Evolutionary conservation across 148 eudicot species (phyloP).

Genomic region (Nepenthes mirabilis): DNA sequence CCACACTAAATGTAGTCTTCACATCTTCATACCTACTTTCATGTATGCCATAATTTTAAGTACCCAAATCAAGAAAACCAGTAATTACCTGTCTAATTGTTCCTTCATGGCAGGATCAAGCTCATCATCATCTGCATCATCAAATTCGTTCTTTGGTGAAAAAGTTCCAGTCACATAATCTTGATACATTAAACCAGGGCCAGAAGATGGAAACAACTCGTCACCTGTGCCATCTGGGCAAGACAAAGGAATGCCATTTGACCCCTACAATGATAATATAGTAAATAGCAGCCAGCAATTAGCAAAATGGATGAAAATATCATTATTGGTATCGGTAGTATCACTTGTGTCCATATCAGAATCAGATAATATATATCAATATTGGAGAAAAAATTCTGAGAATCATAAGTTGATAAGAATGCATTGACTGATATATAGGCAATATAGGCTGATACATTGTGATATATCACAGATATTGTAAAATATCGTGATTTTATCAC

Average conservation of each 20-base stretch:
- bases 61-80: neutral
- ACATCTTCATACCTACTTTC: no score
- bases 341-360: no score
- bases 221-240: constrained; percentile 21
- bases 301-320: neutral
- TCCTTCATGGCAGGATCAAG: constrained; percentile 82
- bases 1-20: no score
- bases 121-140: constrained; percentile 71
- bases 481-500: no score
- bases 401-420: no score
- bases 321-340: no score
- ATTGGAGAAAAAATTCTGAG: no score
- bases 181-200: constrained; percentile 21
- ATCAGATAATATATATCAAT: no score
- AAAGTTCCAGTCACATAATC: constrained; percentile 23
- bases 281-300: constrained; percentile 9
- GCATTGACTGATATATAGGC: no score
- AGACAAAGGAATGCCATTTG: constrained; percentile 17
- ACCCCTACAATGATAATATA: constrained; percentile 9
- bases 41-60: neutral
- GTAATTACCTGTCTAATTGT: constrained; percentile 62
- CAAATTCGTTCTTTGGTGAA: constrained; percentile 42
- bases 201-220: constrained; percentile 11
- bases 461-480: no score
- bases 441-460: no score